phyloP scores from a whole-genome alignment of 2,329 filamentous ascomycete genomes.

The Xylaria sp. region DNA sequence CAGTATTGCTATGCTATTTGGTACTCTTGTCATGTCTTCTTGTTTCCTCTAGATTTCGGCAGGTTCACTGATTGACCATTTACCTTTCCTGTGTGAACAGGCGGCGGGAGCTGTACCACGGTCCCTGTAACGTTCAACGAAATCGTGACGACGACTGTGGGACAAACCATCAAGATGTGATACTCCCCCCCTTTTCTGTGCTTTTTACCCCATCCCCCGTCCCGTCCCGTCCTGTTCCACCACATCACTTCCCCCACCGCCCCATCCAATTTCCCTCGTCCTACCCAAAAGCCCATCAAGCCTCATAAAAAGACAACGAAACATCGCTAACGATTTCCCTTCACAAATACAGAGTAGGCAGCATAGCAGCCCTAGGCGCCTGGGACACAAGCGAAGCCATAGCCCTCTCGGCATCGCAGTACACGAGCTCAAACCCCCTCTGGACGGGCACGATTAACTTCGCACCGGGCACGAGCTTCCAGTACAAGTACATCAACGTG shows the following conservation, averaged over 20 bases:
- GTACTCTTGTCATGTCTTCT: neutral
- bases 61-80: constrained; percentile 7
- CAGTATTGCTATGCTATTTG: neutral
- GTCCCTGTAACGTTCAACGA: constrained; percentile 62
- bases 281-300: neutral
- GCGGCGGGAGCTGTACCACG: constrained; percentile 19
- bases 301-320: neutral
- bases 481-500: constrained; percentile 68
- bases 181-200: constrained; percentile 40
- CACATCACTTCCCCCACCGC: neutral
- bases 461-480: constrained; percentile 57
- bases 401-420: constrained; percentile 53
- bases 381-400: constrained; percentile 60
- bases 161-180: constrained; percentile 62
- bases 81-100: neutral
- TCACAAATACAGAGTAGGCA: constrained; percentile 35
- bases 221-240: neutral
- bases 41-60: neutral
- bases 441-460: constrained; percentile 63
- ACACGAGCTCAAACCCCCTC: constrained; percentile 60
- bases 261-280: neutral
- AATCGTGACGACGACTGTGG: constrained; percentile 57
- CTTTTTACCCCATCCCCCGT: neutral
- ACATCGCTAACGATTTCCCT: constrained; percentile 9
- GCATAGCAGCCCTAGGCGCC: constrained; percentile 56